Evolutionary conservation across 768 basidiomycete species (phyloP), one percentile per base, ranked within the genome.

Genomic region (Hemileccinum rubropunctum): DNA sequence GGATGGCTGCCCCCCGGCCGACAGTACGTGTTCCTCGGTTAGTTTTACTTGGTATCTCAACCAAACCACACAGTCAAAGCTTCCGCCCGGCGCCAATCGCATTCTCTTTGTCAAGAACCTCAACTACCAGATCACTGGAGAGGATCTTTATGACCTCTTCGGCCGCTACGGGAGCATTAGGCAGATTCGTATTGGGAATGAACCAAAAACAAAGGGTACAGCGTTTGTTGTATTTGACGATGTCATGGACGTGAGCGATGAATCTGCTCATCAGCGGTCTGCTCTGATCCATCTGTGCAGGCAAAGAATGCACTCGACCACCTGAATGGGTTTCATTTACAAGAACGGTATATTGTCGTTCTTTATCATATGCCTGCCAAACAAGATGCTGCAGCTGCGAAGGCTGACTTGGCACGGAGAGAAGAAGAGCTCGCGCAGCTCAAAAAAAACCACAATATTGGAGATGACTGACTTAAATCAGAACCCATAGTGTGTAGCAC

Each of bases 331-430:
- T 99, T 99, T 74, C 95, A 99, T 73, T 69, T 99, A 51, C 93
- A 94, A 73, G 95, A 97, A 70, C 88, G 95, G 21, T 99, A 98
- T 71, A 95, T 99, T 46, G 95, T 99, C 50, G 95, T 98, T 9
- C 74, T 98, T 26, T 98, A 95, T 63, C 95, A 98, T 66, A 95
- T 98, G 86, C 92, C 94, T 33, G 86, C 92, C n/a, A 91, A 94
- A 69, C 92, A 95, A 62, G 92, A 95, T 60, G 92, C 92, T 2
- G 91, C 92, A 1, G 87, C 91, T 7, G 88, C 88, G 13, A 97
- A 97, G 64, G 90, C 91, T 18, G 95, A 98, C 58, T 72, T 98
- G 45, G 90, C 91, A 13, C 82, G 83, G 59, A 76, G 95, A 61
- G 95, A 98, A 73, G 88, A 93, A 69, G 95, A 95, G 57, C 74